These are phyloP conservation scores for Fusarium camptoceras DNA, from an alignment of 2,329 filamentous ascomycete genomes.

Conservation along the genomic window DNA sequence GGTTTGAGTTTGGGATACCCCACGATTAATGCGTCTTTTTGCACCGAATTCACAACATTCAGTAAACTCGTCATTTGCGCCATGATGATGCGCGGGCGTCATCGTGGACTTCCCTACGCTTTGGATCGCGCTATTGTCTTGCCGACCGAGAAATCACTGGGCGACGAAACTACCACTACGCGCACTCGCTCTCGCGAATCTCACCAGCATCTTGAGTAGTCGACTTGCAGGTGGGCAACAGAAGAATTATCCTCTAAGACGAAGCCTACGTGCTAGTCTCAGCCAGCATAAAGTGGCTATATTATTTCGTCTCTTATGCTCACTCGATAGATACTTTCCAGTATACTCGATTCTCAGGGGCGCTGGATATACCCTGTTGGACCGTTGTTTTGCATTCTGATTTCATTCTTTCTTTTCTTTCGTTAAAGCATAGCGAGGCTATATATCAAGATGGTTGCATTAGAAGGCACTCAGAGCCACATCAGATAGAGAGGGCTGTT, in stretches of 20 bases:
- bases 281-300: neutral
- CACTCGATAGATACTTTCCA: neutral
- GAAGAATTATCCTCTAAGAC: neutral
- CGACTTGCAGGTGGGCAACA: neutral
- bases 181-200: conserved; percentile 5
- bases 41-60: conserved; percentile 48
- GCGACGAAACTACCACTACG: conserved; percentile 13
- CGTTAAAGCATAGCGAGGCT: neutral
- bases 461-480: conserved; percentile 6
- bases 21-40: conserved; percentile 46
- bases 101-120: conserved; percentile 51
- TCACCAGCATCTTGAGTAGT: conserved; percentile 33
- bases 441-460: neutral
- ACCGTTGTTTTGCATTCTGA: neutral
- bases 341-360: neutral
- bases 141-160: conserved; percentile 42
- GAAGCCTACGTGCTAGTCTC: neutral
- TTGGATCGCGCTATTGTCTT: conserved; percentile 53
- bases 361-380: neutral
- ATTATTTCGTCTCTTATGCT: neutral
- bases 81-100: conserved; percentile 55
- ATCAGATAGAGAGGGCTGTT: conserved; percentile 6
- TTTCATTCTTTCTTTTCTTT: conserved; percentile 14
- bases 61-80: conserved; percentile 54
- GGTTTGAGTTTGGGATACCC: conserved; percentile 53